Base-by-base conservation (phyloP, 2,329 filamentous ascomycete species). In the Helminthosporium solani region DNA sequence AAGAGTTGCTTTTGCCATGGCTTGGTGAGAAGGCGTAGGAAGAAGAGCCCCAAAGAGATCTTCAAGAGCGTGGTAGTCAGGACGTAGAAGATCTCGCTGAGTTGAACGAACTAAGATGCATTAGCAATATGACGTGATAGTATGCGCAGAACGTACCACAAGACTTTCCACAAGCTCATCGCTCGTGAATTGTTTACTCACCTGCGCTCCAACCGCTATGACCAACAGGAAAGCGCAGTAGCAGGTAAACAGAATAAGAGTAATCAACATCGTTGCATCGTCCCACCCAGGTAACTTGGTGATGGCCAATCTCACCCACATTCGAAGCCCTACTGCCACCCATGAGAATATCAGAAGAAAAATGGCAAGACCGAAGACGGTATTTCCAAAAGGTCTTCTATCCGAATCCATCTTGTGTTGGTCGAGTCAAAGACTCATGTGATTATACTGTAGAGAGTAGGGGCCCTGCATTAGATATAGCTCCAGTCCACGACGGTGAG, bases 31-130 rank as follows among this genome's bases (percentile, higher is more conserved):
- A 69, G 53, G 15, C 66, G 62, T 1, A 69, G 55, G 36, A 69
- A 69, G 59, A 69, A 69, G 18, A 69, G 62, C 1, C 66, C 64
- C 3, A 69, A 50, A 2, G 66, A 67, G 11, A 68, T 58, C 52
- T 79, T 80, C 35, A 78, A 69, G 15, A 76, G 57, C 5, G 73
- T 71, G 6, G 75, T 78, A 0, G 74, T 72, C 49, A 78, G 67
- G 20, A 77, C 73, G 58, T 82, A 83, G 58, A 75, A 78, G 39
- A 78, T 66, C 54, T 81, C 78, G 15, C 52, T 54, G 5, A 68
- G 53, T 54, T 67, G 63, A 15, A 69, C 52, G 19, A 60, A 62
- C 64, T 67, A 16, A 16, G 8, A 33, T 18, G 33, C 55, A 47
- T 38, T 18, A 3, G 9, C 18, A 15, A 3, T 4, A n/a, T 12